Evolutionary conservation across 257 asterid genomes (phyloP).

Genomic region (Capsicum chinense): DNA sequence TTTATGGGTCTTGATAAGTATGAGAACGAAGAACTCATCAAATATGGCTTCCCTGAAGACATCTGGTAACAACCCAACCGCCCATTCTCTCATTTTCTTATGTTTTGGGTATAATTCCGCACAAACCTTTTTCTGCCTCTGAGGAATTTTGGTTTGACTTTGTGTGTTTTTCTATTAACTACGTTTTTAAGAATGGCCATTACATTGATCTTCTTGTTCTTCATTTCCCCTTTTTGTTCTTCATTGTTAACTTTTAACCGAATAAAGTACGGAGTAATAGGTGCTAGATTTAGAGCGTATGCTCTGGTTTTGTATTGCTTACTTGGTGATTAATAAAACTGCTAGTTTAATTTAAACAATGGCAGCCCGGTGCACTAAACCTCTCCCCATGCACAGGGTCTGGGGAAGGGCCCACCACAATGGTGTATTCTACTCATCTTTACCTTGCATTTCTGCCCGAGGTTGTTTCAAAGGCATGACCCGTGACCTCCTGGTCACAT

Average conservation of each 20-base stretch:
- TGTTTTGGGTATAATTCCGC: background rate
- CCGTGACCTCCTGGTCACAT: too few species aligned
- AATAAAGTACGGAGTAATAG: background rate
- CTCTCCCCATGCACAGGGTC: too few species aligned
- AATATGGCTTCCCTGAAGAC: constrained; percentile 84
- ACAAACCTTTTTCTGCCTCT: background rate
- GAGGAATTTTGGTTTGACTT: constrained; percentile 18
- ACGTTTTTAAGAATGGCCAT: too few species aligned
- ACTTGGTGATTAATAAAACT: too few species aligned
- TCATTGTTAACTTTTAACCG: background rate
- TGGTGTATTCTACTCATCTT: too few species aligned
- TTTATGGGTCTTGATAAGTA: constrained; percentile 94
- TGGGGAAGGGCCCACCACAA: too few species aligned
- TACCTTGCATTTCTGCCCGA: too few species aligned
- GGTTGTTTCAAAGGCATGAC: too few species aligned
- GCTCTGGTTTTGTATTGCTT: too few species aligned
- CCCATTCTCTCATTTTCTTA: background rate
- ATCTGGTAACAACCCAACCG: constrained; percentile 57
- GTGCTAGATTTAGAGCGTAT: too few species aligned
- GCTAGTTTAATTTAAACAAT: too few species aligned
- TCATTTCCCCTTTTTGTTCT: background rate
- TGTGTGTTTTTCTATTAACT: background rate
- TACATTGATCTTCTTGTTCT: constrained; percentile 7
- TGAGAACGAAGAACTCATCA: constrained; percentile 98
- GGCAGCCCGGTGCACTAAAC: too few species aligned